Base-by-base conservation (phyloP, 139 green algal species). In the Picochlorum sp. region DNA sequence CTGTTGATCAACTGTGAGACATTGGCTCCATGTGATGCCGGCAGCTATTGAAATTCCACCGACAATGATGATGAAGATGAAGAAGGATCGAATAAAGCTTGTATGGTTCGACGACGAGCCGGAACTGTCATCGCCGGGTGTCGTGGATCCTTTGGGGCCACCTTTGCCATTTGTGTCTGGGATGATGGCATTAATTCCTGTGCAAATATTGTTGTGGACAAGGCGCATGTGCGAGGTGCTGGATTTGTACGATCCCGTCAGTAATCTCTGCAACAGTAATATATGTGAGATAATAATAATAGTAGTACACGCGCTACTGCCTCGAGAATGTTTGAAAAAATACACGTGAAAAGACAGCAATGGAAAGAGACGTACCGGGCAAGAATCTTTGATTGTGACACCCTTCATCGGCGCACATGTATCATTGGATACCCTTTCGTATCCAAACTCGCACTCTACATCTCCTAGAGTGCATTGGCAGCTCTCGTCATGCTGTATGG, bases 371-470 rank as follows among this genome's bases (percentile, higher is more conserved):
- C 56, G 13, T 62, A 62, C 56, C 56, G 56, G 56, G 56, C 56
- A 62, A 21, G 56, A n/a, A 34, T 62, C 56, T 45, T 20, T 20
- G 0, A 62, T 56, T 20, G 18, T 45, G 6, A 45, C 18, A 21
- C 47, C 47, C 16, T 21, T 54, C 18, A 54, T 54, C 15, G 16
- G 47, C n/a, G 9, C 16, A 21, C 47, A 54, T 26, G 47, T 54
- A 21, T 21, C n/a, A 54, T 54, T 54, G 9, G 47, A 54, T 26
- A 21, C 7, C 6, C 47, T 24, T 54, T 54, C 59, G 49, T 73
- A 94, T n/a, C 84, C 85, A 64, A 83, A 93, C 54, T 95, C 88
- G 61, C 83, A 91, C 65, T 86, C 77, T 1, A 76, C 55, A 62
- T 93, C 86, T 5, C 20, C 65, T 8, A 21, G 28, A n/a, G 52